Base-by-base conservation (phyloP, 371 early-diverging fungal genomes). In the Blakeslea trispora region DNA sequence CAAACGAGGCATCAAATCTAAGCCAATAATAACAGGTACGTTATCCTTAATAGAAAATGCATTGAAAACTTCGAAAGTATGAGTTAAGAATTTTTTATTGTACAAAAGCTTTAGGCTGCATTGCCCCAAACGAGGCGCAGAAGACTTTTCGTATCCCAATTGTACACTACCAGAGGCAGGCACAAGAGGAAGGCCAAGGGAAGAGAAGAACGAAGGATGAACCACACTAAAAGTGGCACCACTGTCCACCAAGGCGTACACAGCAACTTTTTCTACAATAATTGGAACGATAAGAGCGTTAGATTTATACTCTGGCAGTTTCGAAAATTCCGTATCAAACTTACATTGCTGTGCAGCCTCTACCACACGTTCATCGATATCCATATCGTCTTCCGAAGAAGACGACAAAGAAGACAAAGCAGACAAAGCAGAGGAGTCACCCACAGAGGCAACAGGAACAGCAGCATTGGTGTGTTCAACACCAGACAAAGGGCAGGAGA, bases 31-130 rank as follows among this genome's bases (percentile, higher is more conserved):
- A 48, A 23, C 7, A 32, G 47, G 48, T 1, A 48, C 24, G 28
- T 47, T 48, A 21, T 23, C 15, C 31, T 42, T 49, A 41, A 40
- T 41, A 24, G 45, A 31, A 53, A 34, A 53, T 21, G 42, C 24
- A 9, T 56, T 49, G 49, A 56, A 56, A 10, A 56, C 28, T 48
- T 56, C 56, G 42, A 56, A 56, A 6, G 21, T 42, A 56, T 56
- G 42, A n/a, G 1, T 41, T 7, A 21, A 9, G n/a, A 31, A 11
- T 24, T 39, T 48, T 24, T 56, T 56, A 56, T 56, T 56, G 21
- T 56, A 48, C 17, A 41, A 42, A 18, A 56, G 17, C 9, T 56
- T 48, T 9, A 56, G 9, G 10, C 17, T 18, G 23, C 15, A 5
- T 3, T 2, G 8, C 2, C 56, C 56, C 8, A 28, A 1, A n/a